Evolutionary conservation across 2,329 filamentous ascomycete genomes (phyloP), one percentile per base, ranked within the genome.

Genomic region (Ophiostoma tasmaniense): DNA sequence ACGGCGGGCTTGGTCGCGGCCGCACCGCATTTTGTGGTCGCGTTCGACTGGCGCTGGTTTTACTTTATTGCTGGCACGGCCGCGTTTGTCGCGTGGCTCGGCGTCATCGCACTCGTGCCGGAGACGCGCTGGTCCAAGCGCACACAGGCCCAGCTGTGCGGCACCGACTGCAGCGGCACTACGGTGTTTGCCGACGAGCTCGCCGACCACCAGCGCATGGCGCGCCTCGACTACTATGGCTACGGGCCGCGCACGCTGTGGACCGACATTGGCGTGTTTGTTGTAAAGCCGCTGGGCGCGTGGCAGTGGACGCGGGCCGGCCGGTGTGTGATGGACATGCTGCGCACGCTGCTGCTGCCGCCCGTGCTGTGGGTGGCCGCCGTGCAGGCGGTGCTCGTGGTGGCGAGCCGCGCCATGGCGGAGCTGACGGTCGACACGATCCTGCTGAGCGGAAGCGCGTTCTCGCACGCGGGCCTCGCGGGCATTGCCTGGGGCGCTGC

Each of bases 41-140:
- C 75, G n/a, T 72, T 75, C 14, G 73, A 72, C 66, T 79, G 78
- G 78, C 74, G 78, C 28, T 77, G 73, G 73, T 71, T 80, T 20
- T 80, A 80, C 71, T 77, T 72, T 50, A 74, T 77, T 50, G 76
- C 76, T 1, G 77, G 76, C 0, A 74, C 73, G 6, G 68, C 75
- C 7, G 77, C 76, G 4, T 70, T 76, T 11, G 59, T 76, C 0
- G 75, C 78, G 2, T 80, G 78, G 78, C 61, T 79, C 5, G 67
- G 73, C 25, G 70, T 79, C 5, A 73, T 79, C 6, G 67, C 71
- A 2, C 74, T 76, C 25, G 70, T 80, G 1, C 78, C 78, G 1
- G 78, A 80, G 72, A 79, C 78, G 0, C 73, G 76, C 3, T 78
- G 75, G 74, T 74, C 70, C 7, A 62, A 28, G 0, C 73, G 78